phyloP scores from a whole-genome alignment of 176 grass and related monocot genomes.

The Lolium multiflorum region DNA sequence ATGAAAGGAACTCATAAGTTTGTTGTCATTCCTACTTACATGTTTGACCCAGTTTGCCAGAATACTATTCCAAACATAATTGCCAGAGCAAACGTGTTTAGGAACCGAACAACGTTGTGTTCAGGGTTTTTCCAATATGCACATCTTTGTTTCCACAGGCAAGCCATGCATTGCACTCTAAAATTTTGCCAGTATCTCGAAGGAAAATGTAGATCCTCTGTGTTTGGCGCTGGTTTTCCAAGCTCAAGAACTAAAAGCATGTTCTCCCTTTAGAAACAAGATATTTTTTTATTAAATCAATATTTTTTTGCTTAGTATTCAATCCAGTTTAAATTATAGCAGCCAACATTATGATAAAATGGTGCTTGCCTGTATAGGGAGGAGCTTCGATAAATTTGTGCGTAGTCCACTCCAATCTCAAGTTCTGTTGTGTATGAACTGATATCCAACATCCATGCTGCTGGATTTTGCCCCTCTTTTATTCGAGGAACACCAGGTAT shows the following conservation, averaged over 20 bases:
- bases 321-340: not conserved
- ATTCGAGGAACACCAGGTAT: slow-evolving; percentile 80
- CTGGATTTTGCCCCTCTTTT: slow-evolving; percentile 72
- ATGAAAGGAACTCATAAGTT: not conserved
- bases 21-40: slow-evolving; percentile 44
- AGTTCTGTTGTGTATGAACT: slow-evolving; percentile 73
- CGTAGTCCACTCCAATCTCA: slow-evolving; percentile 59
- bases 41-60: slow-evolving; percentile 55
- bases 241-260: slow-evolving; percentile 65
- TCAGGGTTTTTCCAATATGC: slow-evolving; percentile 73
- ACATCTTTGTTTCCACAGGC: slow-evolving; percentile 66
- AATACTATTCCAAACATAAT: slow-evolving; percentile 62
- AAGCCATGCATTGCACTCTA: slow-evolving; percentile 50
- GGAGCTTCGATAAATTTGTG: slow-evolving; percentile 63
- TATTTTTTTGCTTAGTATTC: not conserved
- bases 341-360: not conserved
- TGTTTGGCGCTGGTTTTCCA: slow-evolving; percentile 40
- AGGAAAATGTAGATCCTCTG: slow-evolving; percentile 59
- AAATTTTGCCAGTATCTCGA: slow-evolving; percentile 49
- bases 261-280: slow-evolving; percentile 56
- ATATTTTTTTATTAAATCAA: not conserved
- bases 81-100: slow-evolving; percentile 51
- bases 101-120: slow-evolving; percentile 60
- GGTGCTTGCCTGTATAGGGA: slow-evolving; percentile 57
- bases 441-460: slow-evolving; percentile 82